phyloP scores from a whole-genome alignment of 2,329 filamentous ascomycete genomes.

The Thermothelomyces thermophilus region DNA sequence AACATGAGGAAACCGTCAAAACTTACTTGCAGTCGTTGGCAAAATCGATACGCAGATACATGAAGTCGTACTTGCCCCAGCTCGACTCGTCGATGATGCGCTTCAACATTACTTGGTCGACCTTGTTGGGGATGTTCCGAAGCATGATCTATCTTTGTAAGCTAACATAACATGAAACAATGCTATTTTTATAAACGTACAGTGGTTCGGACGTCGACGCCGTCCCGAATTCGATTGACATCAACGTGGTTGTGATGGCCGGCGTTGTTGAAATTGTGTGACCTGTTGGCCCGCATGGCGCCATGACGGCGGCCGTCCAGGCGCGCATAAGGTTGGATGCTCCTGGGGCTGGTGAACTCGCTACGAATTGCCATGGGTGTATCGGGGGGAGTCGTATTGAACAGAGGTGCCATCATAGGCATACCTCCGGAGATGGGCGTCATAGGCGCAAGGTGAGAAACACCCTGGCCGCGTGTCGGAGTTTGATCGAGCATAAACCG shows the following conservation, averaged over 20 bases:
- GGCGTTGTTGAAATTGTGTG: constrained; percentile 41
- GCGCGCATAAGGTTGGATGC: constrained; percentile 30
- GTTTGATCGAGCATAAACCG: constrained; percentile 32
- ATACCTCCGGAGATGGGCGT: constrained; percentile 17
- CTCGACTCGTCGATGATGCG: constrained; percentile 70
- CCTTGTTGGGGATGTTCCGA: constrained; percentile 88
- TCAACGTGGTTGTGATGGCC: constrained; percentile 58
- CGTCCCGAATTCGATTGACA: constrained; percentile 52
- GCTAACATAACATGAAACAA: background rate
- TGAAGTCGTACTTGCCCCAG: constrained; percentile 83
- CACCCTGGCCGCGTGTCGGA: constrained; percentile 26
- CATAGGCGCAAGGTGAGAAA: constrained; percentile 25
- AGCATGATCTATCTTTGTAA: constrained; percentile 69
- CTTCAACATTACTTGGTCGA: constrained; percentile 72
- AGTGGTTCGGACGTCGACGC: constrained; percentile 68
- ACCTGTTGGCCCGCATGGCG: constrained; percentile 40
- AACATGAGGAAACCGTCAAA: background rate
- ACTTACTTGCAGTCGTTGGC: constrained; percentile 76
- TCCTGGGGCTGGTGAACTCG: constrained; percentile 37
- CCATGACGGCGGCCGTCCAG: constrained; percentile 43
- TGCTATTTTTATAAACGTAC: constrained; percentile 38
- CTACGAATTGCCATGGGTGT: constrained; percentile 30
- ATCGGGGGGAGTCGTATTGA: constrained; percentile 29
- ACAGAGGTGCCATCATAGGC: constrained; percentile 26
- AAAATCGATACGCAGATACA: constrained; percentile 89